A percentile compares a stretch with the other conserved stretches of the same genome.
phyloP scores from a whole-genome alignment of 805 yeast species.

The Myxozyma udenii region DNA sequence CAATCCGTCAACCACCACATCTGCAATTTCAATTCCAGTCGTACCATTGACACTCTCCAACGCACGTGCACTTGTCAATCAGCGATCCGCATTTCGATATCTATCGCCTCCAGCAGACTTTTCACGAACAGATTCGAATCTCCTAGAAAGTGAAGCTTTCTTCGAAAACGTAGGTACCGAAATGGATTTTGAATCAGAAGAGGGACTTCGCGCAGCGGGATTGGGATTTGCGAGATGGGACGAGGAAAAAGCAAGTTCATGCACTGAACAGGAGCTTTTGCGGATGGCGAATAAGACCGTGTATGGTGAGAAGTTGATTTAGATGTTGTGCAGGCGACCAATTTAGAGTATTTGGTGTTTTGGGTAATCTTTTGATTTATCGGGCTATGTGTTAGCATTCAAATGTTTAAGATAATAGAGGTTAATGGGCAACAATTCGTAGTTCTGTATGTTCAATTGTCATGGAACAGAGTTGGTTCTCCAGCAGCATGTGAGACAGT shows the following conservation, averaged over 20 bases:
- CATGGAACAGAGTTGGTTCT: no score
- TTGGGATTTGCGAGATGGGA: slow-evolving; percentile 9
- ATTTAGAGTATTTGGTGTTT: not conserved
- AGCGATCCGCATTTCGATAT: slow-evolving; percentile 27
- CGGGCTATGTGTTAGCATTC: not conserved
- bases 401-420: no score
- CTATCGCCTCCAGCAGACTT: slow-evolving; percentile 32
- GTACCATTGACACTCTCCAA: slow-evolving; percentile 38
- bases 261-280: slow-evolving; percentile 2
- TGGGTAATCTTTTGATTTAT: not conserved
- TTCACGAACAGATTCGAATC: not conserved
- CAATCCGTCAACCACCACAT: slow-evolving; percentile 37
- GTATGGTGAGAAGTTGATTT: not conserved
- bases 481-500: no score
- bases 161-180: slow-evolving; percentile 1
- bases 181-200: not conserved
- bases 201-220: slow-evolving; percentile 13
- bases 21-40: slow-evolving; percentile 42
- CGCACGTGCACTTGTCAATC: slow-evolving; percentile 22
- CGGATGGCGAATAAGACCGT: slow-evolving; percentile 3
- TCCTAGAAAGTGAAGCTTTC: slow-evolving; percentile 12
- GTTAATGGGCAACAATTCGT: no score
- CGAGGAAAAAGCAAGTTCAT: not conserved
- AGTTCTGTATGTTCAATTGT: no score
- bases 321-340: not conserved